Evolutionary conservation across 2,329 filamentous ascomycete species (phyloP).

Genomic region (Coniochaeta sp.): DNA sequence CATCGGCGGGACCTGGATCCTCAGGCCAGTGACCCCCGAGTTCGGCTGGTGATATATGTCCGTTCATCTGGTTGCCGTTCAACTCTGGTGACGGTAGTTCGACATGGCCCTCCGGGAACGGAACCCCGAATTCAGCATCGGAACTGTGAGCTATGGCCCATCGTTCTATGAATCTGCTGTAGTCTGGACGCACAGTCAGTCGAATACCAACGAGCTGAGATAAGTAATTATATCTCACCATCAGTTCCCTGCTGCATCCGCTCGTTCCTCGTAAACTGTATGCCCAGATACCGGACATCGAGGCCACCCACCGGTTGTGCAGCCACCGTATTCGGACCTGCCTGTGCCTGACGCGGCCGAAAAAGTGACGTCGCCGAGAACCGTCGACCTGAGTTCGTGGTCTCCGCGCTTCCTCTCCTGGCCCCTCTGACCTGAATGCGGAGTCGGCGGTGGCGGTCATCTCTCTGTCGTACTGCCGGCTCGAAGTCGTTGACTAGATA

Average conservation of each 20-base stretch:
- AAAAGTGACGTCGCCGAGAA: slow-evolving; percentile 37
- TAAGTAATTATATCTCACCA: slow-evolving; percentile 24
- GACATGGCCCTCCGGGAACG: slow-evolving; percentile 37
- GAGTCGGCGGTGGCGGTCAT: slow-evolving; percentile 37
- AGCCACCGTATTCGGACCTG: slow-evolving; percentile 11
- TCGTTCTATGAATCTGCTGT: slow-evolving; percentile 33
- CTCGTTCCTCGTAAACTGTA: slow-evolving; percentile 38
- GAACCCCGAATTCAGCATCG: slow-evolving; percentile 38
- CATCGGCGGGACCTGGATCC: too few species aligned
- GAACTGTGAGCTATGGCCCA: slow-evolving; percentile 39
- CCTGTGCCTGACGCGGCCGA: slow-evolving; percentile 20
- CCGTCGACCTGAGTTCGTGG: slow-evolving; percentile 22
- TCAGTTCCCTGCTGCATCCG: slow-evolving; percentile 18
- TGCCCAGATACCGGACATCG: slow-evolving; percentile 40
- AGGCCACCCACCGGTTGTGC: slow-evolving; percentile 17
- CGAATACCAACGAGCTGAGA: neutral
- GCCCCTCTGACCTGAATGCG: slow-evolving; percentile 30
- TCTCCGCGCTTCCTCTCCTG: slow-evolving; percentile 34
- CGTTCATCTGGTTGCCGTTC: slow-evolving; percentile 9
- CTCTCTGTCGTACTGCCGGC: slow-evolving; percentile 34
- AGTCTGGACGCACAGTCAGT: neutral
- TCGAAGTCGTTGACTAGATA: slow-evolving; percentile 42
- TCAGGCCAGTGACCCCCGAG: neutral
- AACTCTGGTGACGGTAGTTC: slow-evolving; percentile 38
- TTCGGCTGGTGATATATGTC: neutral